These are phyloP conservation scores for Cubamyces sp. DNA, from an alignment of 768 basidiomycete genomes.

Conservation along the genomic window DNA sequence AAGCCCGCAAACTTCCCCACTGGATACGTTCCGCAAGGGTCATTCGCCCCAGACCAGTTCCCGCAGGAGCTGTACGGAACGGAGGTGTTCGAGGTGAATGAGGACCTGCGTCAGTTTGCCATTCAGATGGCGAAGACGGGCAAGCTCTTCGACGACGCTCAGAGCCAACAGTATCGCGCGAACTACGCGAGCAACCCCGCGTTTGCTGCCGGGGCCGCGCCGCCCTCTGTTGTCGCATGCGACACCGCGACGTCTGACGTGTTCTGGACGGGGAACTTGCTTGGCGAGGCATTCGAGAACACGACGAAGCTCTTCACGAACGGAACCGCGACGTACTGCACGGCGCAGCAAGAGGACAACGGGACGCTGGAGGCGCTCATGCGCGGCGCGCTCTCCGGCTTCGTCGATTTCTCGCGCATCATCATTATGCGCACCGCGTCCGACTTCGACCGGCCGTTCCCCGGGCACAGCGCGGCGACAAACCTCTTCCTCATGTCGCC, in stretches of 20 bases:
- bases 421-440: slow-evolving; percentile 43
- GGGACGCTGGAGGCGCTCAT: slow-evolving; percentile 43
- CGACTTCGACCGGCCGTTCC: slow-evolving; percentile 38
- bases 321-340: slow-evolving; percentile 38
- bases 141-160: slow-evolving; percentile 40
- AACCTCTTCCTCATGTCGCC: slow-evolving; percentile 37
- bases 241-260: slow-evolving; percentile 44
- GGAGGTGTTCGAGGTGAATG: slow-evolving; percentile 50
- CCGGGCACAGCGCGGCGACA: slow-evolving; percentile 30
- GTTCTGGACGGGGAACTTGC: slow-evolving; percentile 42
- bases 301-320: slow-evolving; percentile 41
- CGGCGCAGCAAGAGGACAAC: slow-evolving; percentile 47
- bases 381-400: slow-evolving; percentile 37
- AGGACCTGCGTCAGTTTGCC: slow-evolving; percentile 39
- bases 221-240: slow-evolving; percentile 39
- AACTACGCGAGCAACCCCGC: slow-evolving; percentile 30
- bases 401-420: slow-evolving; percentile 43
- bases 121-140: slow-evolving; percentile 36
- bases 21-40: slow-evolving; percentile 42
- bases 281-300: slow-evolving; percentile 42
- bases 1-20: slow-evolving; percentile 41
- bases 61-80: slow-evolving; percentile 42
- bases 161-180: slow-evolving; percentile 38
- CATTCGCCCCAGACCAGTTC: slow-evolving; percentile 32
- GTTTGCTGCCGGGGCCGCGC: slow-evolving; percentile 37